A percentile compares a stretch with the other conserved stretches of the same genome.
Conservation (phyloP, 2,329 filamentous ascomycete genomes). For the Trichoderma endophyticum region DNA sequence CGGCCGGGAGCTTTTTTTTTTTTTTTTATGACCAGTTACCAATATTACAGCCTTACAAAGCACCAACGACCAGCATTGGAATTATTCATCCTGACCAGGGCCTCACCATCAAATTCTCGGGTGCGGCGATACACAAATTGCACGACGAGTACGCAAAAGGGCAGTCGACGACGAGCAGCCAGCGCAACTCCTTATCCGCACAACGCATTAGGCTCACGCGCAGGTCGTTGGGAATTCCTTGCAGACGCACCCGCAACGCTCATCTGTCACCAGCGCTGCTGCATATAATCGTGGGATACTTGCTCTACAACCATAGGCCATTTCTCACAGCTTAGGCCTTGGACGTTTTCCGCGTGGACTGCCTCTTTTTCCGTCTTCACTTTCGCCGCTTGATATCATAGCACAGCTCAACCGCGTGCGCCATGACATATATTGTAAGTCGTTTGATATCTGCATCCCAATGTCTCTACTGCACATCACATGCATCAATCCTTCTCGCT, state of each 20-base stretch:
- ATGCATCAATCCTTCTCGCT: slow-evolving; percentile 19
- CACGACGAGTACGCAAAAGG: not conserved
- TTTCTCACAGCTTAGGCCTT: not conserved
- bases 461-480: slow-evolving; percentile 19
- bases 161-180: not conserved
- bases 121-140: not conserved
- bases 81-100: slow-evolving; percentile 1
- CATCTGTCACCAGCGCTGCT: not conserved
- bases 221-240: slow-evolving; percentile 7
- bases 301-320: not conserved
- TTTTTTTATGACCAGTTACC: not conserved
- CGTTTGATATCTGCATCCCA: not conserved
- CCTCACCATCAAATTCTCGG: not conserved
- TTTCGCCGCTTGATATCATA: slow-evolving; percentile 21
- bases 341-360: not conserved
- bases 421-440: slow-evolving; percentile 43
- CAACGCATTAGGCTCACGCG: slow-evolving; percentile 1
- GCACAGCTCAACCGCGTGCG: slow-evolving; percentile 29
- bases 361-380: not conserved
- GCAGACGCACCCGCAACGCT: not conserved
- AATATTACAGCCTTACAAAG: slow-evolving; percentile 6
- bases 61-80: not conserved
- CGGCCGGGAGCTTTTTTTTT: not conserved
- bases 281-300: not conserved
- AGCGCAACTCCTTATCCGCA: not conserved